Evolutionary conservation across 169 alveolate genomes (phyloP).

Genomic region (Plasmodium malariae): DNA sequence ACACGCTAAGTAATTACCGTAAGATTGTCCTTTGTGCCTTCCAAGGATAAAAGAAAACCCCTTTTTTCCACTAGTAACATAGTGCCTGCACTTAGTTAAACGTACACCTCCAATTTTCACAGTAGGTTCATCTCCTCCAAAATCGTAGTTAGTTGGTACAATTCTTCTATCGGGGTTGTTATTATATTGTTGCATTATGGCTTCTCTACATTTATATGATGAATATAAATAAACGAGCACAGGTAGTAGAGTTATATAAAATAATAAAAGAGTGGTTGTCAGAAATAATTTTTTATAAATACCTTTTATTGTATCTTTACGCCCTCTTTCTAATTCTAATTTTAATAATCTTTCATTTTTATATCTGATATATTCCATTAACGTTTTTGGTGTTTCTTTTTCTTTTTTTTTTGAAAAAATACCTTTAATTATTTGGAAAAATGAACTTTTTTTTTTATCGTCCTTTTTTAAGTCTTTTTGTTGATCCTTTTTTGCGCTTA

Average conservation of each 20-base stretch:
- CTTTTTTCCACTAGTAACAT: not conserved
- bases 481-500: not conserved
- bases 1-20: constrained; percentile 35
- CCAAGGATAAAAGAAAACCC: not conserved
- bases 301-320: not conserved
- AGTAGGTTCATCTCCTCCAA: not conserved
- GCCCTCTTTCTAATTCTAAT: not conserved
- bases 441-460: not conserved
- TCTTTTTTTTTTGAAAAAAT: not conserved
- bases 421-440: not conserved
- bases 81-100: not conserved
- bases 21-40: not conserved
- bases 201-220: not conserved
- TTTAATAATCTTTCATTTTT: constrained; percentile 17
- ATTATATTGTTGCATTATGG: constrained; percentile 7
- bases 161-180: not conserved
- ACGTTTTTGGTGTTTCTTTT: constrained; percentile 3
- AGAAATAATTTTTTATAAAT: not conserved
- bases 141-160: constrained; percentile 18
- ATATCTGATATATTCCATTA: constrained; percentile 31
- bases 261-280: not conserved
- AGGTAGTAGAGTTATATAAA: not conserved
- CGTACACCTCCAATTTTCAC: not conserved
- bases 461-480: not conserved
- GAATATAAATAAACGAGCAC: not conserved